Conservation (phyloP, 805 yeast species). For the Yarrowia osloensis region DNA sequence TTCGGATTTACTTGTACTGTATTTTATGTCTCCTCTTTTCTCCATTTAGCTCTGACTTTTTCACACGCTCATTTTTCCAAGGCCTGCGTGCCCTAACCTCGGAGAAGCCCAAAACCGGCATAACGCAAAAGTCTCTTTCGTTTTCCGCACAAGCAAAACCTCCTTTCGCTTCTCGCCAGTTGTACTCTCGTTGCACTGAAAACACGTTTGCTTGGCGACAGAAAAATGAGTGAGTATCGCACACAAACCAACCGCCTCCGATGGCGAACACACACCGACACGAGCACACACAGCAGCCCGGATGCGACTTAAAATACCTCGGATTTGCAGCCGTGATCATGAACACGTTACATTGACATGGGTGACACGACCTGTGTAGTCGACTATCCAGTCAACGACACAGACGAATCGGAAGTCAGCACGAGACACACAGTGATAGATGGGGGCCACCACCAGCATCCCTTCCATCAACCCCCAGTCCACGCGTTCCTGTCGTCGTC, state of each 20-base stretch:
- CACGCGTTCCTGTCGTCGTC: not conserved
- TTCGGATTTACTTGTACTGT: not conserved
- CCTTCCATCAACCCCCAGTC: not conserved
- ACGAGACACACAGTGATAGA: not conserved
- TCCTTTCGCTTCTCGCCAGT: slow-evolving; percentile 29
- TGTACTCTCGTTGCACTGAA: slow-evolving; percentile 29
- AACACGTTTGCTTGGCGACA: slow-evolving; percentile 16
- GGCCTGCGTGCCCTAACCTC: slow-evolving; percentile 22
- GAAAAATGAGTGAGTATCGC: slow-evolving; percentile 27
- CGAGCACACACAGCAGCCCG: not conserved
- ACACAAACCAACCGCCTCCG: not conserved
- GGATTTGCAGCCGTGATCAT: not conserved
- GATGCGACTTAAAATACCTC: not conserved
- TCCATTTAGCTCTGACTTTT: not conserved
- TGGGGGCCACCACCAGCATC: not conserved
- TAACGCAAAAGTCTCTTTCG: slow-evolving; percentile 21
- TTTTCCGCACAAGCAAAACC: slow-evolving; percentile 20
- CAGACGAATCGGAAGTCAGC: not conserved
- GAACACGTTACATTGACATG: slow-evolving; percentile 7
- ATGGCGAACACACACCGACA: not conserved
- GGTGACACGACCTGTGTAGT: not conserved
- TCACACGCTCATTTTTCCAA: slow-evolving; percentile 12
- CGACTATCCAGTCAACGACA: not conserved
- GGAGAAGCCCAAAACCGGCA: slow-evolving; percentile 24
- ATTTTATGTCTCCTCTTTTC: not conserved